phyloP scores from a whole-genome alignment of 495 filamentous ascomycete species.

The Talaromyces borbonicus region DNA sequence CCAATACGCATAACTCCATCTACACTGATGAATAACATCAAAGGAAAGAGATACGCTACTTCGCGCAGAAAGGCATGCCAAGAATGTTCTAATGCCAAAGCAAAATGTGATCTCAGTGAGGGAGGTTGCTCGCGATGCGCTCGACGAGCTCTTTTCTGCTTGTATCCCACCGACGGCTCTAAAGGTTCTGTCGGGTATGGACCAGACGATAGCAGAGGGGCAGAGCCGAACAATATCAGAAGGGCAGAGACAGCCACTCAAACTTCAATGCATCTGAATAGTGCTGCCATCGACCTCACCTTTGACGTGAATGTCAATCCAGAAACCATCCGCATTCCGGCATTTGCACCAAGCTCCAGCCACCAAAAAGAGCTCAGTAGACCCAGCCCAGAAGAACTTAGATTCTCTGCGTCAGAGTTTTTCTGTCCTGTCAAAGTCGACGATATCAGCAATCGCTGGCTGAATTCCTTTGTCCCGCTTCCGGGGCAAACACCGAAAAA shows the following conservation, averaged over 20 bases:
- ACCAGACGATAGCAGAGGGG: neutral
- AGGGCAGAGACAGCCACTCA: neutral
- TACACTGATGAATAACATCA: constrained; percentile 16
- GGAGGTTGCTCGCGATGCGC: constrained; percentile 25
- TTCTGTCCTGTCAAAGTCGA: constrained; percentile 33
- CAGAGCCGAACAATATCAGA: neutral
- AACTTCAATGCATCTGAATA: no score
- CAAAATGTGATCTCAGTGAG: constrained; percentile 29
- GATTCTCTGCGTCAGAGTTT: constrained; percentile 22
- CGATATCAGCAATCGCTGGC: constrained; percentile 37
- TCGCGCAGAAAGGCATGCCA: constrained; percentile 37
- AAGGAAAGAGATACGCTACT: constrained; percentile 24
- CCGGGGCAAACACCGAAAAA: constrained; percentile 29
- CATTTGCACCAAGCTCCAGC: no score
- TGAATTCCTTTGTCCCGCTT: constrained; percentile 32
- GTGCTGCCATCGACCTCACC: no score
- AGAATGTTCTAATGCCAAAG: constrained; percentile 30
- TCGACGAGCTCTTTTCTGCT: constrained; percentile 13
- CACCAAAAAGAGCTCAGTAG: no score
- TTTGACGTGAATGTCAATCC: neutral
- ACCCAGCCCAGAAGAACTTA: constrained; percentile 9
- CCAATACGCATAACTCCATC: no score
- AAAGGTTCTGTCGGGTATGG: neutral
- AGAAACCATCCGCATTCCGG: neutral
- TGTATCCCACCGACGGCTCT: constrained; percentile 9